A percentile compares a stretch with the other conserved stretches of the same genome.
Conservation (phyloP, 495 filamentous ascomycete genomes). For the Aspergillus bridgeri region DNA sequence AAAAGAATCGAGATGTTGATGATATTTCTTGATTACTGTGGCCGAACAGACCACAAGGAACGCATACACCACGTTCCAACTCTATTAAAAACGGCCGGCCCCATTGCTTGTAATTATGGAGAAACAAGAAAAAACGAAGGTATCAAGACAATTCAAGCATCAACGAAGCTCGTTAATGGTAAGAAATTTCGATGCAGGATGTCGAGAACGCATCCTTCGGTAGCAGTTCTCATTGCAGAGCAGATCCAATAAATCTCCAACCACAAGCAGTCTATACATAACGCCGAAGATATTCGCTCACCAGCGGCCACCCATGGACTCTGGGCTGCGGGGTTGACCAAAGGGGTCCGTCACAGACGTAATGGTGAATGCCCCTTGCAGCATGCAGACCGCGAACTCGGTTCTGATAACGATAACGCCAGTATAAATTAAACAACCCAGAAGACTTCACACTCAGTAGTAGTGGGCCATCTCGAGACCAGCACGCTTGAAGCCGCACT, state of each 20-base stretch:
- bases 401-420: background rate
- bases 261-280: background rate
- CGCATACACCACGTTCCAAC: background rate
- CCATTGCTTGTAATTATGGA: background rate
- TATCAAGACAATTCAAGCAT: background rate
- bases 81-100: background rate
- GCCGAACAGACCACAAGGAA: background rate
- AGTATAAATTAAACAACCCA: background rate
- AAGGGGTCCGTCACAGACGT: background rate
- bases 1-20: background rate
- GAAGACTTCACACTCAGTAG: constrained; percentile 47
- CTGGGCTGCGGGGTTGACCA: background rate
- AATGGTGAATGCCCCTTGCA: background rate
- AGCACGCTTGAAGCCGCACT: constrained; percentile 92
- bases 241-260: background rate
- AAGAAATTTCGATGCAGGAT: background rate
- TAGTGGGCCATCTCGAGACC: constrained; percentile 98
- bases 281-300: background rate
- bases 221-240: background rate
- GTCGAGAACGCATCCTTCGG: background rate
- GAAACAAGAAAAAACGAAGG: background rate
- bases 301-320: background rate
- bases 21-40: background rate
- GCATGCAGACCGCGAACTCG: background rate
- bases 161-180: background rate